Evolutionary conservation across 306 rosid genomes (phyloP).

Genomic region (Bauhinia variegata): DNA sequence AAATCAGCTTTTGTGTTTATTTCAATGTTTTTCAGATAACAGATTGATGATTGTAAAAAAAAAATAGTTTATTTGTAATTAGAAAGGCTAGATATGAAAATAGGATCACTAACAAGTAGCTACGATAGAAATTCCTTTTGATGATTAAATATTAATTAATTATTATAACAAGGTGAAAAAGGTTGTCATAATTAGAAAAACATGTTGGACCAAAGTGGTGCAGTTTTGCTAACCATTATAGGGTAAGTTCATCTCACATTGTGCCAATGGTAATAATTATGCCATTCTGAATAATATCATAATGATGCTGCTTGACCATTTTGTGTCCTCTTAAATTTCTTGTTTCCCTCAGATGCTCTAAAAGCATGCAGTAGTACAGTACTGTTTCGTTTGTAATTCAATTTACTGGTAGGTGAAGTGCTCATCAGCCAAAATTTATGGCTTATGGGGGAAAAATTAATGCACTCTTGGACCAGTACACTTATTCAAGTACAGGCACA

Average conservation of each 20-base stretch:
- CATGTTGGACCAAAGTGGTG: conserved; percentile 33
- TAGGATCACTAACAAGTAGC: neutral
- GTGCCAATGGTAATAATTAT: neutral
- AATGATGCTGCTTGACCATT: conserved; percentile 28
- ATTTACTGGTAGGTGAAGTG: neutral
- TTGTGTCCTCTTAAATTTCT: neutral
- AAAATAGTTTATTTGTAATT: conserved; percentile 3
- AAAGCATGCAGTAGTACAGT: neutral
- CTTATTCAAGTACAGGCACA: conserved; percentile 2
- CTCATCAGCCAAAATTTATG: conserved; percentile 4
- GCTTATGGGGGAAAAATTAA: neutral
- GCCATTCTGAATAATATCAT: conserved; percentile 32
- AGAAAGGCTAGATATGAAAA: neutral
- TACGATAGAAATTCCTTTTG: neutral
- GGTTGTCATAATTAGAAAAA: conserved; percentile 45
- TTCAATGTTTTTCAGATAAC: neutral
- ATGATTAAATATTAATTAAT: conserved; percentile 3
- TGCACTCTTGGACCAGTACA: too few species aligned
- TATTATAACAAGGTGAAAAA: conserved; percentile 26
- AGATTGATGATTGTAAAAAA: neutral
- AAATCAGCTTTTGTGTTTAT: too few species aligned
- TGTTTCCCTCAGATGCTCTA: neutral
- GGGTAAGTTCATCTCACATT: neutral
- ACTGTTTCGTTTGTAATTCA: neutral
- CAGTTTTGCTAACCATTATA: neutral